Conservation (phyloP, 345 rosid genomes). For the Eucalyptus erythrocorys region DNA sequence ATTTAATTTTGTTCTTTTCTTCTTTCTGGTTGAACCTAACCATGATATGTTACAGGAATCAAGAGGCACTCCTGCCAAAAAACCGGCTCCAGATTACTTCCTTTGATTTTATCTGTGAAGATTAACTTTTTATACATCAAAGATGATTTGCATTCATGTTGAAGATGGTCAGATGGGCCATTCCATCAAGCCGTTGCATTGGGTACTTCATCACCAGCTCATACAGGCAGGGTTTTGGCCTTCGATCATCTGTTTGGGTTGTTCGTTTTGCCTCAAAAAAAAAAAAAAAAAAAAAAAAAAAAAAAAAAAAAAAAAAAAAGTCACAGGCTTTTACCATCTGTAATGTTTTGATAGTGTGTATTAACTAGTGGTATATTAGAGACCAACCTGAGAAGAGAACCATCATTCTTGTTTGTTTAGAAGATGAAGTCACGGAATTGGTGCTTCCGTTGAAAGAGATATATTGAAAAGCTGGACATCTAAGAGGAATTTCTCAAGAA, state of each 20-base stretch:
- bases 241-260: background rate
- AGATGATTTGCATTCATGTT: background rate
- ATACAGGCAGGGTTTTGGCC: background rate
- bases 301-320: too few species aligned
- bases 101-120: constrained; percentile 20
- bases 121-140: background rate
- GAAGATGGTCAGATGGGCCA: background rate
- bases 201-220: background rate
- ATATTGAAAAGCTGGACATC: background rate
- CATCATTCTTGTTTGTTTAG: background rate
- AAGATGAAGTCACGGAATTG: background rate
- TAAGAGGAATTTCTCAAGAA: background rate
- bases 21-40: background rate
- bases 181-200: background rate
- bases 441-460: background rate
- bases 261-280: background rate
- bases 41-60: constrained; percentile 49
- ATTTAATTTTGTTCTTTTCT: background rate
- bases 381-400: background rate
- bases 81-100: constrained; percentile 96
- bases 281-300: too few species aligned
- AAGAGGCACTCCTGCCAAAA: constrained; percentile 80
- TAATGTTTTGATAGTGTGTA: background rate
- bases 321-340: background rate
- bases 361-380: background rate